Base-by-base conservation (phyloP, 139 green algal genomes). In the Chlorella sp. region DNA sequence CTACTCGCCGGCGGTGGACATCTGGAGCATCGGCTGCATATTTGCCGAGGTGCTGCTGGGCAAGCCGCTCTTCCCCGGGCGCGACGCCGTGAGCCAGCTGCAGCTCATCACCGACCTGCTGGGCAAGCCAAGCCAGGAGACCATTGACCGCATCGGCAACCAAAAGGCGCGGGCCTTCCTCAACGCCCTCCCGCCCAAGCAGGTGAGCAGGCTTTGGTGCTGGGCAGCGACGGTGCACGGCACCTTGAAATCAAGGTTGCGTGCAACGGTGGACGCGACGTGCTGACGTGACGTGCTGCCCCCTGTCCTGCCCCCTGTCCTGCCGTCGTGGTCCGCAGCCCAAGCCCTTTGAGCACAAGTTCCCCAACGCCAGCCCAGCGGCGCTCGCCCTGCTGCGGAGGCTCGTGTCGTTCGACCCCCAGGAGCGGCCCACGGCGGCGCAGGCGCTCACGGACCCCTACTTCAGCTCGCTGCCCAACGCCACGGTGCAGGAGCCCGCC, bases 1-100 rank as follows among this genome's bases (percentile, higher is more conserved):
- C 33, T 84, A 84, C 74, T 74, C 50, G 3, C 55, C 22, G 55
- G 55, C 55, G 4, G 55, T 64, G 22, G 55, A 64, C 55, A 64
- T 64, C 24, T 99, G 67, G 67, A 90, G 74, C 73, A 89, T 96
- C 23, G 94, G 93, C 61, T 98, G 94, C 87, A 98, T 98, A 67
- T 97, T 98, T 82, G 93, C 93, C 26, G 94, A 98, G 84, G 93
- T 98, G 83, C 75, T 88, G 23, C 64, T 80, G 32, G 75, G 80
- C 72, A 82, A 77, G 75, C 83, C 91, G 10, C 81, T 95, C 6
- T 96, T 96, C 77, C 88, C 83, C 4, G 78, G 78, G 17, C 49
- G 67, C 17, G 78, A 84, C 36, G 70, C 74, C 20, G 74, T 80
- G 23, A 64, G 34, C 4, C 78, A 84, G 74, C 70, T 84, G 49